Base-by-base conservation (phyloP, 2,329 filamentous ascomycete genomes). In the Botrytis cinerea region DNA sequence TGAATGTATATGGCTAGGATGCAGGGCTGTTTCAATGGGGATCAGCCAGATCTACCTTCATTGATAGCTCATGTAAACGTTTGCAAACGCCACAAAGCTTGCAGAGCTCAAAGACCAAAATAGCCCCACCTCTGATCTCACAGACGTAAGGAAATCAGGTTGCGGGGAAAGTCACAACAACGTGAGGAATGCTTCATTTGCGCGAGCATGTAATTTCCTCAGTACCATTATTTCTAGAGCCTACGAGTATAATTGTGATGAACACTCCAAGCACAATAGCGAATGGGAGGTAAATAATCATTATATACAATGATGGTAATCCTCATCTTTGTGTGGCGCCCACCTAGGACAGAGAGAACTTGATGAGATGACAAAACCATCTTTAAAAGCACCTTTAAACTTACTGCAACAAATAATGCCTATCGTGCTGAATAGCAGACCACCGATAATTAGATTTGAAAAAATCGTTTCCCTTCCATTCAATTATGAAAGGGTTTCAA, bases 181-280 rank as follows among this genome's bases (percentile, higher is more conserved):
- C 74, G 57, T 54, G 71, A 78, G 77, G 79, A 80, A 80, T 80
- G 79, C 78, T 75, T 78, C 75, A 80, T 79, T 79, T 74, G 73
- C 61, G 63, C 59, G 73, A 75, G 76, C 71, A 79, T 79, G 78
- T 75, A 75, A 72, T 72, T 72, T 72, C 71, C 40, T 54, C 28
- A n/a, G 45, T 9, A 54, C 68, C 68, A 67, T 51, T 67, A 57
- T 46, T 40, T 66, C 22, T 28, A 40, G 54, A 38, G 66, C 66
- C 10, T 57, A 68, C 35, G 18, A 40, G 48, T 43, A 57, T 57
- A 3, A 25, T 43, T 68, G 18, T 57, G 46, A 68, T 43, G 48
- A 68, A 68, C 10, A 68, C n/a, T 57, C 35, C 35, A 57, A 5
- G 35, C 20, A 57, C n/a, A 69, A 40, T 45, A 43, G 38, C 10